These are phyloP conservation scores for Tetrahymena borealis DNA, from an alignment of 73 alveolate species.

Conservation along the genomic window DNA sequence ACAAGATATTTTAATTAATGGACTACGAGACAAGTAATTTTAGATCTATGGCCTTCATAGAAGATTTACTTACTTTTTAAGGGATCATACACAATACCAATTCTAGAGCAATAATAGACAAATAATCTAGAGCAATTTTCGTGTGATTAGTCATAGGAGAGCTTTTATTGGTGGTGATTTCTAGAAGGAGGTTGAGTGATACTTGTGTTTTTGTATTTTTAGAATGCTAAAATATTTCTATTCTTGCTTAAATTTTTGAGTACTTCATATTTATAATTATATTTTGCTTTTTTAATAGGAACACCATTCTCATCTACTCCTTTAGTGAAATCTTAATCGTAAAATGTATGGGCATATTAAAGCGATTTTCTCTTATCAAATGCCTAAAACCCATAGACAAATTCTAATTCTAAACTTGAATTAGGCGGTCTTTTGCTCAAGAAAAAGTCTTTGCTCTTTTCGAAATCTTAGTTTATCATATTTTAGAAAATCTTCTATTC, in stretches of 20 bases:
- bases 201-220: not conserved
- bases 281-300: not conserved
- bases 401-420: constrained; percentile 52
- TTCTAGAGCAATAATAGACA: constrained; percentile 68
- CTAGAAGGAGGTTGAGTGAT: not conserved
- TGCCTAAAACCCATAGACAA: constrained; percentile 63
- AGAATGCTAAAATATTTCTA: not conserved
- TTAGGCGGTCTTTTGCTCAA: constrained; percentile 55
- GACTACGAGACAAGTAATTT: constrained; percentile 74
- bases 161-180: not conserved
- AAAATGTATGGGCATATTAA: constrained; percentile 50
- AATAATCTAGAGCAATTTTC: constrained; percentile 63
- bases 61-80: constrained; percentile 63
- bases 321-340: not conserved
- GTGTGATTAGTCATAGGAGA: constrained; percentile 34
- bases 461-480: not conserved
- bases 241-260: not conserved
- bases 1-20: constrained; percentile 71
- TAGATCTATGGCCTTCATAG: constrained; percentile 85
- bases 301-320: not conserved
- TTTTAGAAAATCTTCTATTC: constrained; percentile 14
- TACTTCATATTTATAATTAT: not conserved
- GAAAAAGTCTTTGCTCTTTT: constrained; percentile 10
- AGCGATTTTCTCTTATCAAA: constrained; percentile 65
- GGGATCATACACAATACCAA: constrained; percentile 79